A percentile compares a stretch with the other conserved stretches of the same genome.
phyloP scores from a whole-genome alignment of 495 filamentous ascomycete genomes.

The Neurospora pannonica region DNA sequence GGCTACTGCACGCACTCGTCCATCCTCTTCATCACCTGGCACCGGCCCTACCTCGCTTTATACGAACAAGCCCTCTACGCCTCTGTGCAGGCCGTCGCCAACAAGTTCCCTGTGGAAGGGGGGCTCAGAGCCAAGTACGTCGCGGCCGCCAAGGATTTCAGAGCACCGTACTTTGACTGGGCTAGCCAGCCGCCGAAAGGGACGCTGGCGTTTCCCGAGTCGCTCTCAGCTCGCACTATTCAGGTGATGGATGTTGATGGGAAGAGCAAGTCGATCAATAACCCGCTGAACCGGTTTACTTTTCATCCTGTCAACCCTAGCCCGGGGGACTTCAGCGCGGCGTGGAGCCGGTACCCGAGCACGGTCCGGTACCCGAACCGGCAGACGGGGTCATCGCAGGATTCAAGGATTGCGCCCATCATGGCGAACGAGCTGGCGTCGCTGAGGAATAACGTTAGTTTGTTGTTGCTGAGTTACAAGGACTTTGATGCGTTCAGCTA shows the following conservation, averaged over 20 bases:
- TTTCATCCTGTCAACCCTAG: constrained; percentile 21
- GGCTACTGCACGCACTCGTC: constrained; percentile 61
- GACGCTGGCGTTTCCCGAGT: constrained; percentile 17
- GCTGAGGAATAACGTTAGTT: constrained; percentile 34
- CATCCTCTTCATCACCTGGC: constrained; percentile 59
- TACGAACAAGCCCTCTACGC: constrained; percentile 50
- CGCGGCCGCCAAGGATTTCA: constrained; percentile 37
- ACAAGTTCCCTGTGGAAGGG: constrained; percentile 28
- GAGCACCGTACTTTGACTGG: constrained; percentile 53
- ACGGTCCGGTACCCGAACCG: constrained; percentile 18
- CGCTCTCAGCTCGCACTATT: constrained; percentile 25
- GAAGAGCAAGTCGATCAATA: constrained; percentile 19
- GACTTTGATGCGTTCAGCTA: constrained; percentile 49
- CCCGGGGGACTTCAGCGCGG: constrained; percentile 11
- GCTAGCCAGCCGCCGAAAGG: constrained; percentile 24
- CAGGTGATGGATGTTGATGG: constrained; percentile 28
- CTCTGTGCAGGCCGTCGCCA: constrained; percentile 41
- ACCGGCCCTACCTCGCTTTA: constrained; percentile 53
- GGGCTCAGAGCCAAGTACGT: constrained; percentile 35
- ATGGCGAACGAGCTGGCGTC: constrained; percentile 34
- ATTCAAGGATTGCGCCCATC: constrained; percentile 37
- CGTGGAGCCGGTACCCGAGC: constrained; percentile 16
- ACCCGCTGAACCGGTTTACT: constrained; percentile 30
- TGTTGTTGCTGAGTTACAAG: constrained; percentile 49
- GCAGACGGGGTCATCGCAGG: constrained; percentile 13